Conservation (phyloP, 345 rosid genomes). For the Euphorbia tirucalli region DNA sequence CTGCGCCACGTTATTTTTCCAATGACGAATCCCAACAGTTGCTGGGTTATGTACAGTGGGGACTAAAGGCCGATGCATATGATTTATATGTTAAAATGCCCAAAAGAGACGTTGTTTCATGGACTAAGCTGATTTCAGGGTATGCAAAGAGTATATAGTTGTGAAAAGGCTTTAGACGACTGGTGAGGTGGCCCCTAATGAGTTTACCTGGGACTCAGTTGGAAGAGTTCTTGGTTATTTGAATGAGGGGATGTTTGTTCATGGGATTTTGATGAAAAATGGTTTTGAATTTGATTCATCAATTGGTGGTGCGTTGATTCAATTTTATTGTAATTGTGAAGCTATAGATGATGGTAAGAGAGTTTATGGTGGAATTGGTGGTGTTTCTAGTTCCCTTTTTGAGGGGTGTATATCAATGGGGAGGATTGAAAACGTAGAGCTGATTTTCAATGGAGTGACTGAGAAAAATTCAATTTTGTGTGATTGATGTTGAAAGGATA, state of each 20-base stretch:
- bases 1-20: no score
- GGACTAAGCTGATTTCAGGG: conserved; percentile 50
- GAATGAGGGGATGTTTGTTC: conserved; percentile 37
- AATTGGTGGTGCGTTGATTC: conserved; percentile 44
- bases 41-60: conserved; percentile 46
- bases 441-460: conserved; percentile 33
- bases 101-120: conserved; percentile 40
- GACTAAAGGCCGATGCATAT: conserved; percentile 39
- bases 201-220: conserved; percentile 52
- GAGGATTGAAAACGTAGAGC: conserved; percentile 45
- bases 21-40: no score
- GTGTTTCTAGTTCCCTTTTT: conserved; percentile 43
- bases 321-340: conserved; percentile 48
- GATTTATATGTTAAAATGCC: conserved; percentile 45
- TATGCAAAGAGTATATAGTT: conserved; percentile 35
- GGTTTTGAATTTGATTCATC: conserved; percentile 46
- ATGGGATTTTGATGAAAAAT: conserved; percentile 47
- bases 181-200: conserved; percentile 48
- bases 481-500: conserved; percentile 61
- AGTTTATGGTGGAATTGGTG: conserved; percentile 29
- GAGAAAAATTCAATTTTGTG: conserved; percentile 33
- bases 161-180: conserved; percentile 41
- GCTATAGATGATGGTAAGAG: conserved; percentile 43
- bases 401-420: conserved; percentile 32
- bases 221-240: conserved; percentile 42